Evolutionary conservation across 1,284 basidiomycete species (phyloP), one percentile per base, ranked within the genome.

Genomic region (Earliella scabrosa): DNA sequence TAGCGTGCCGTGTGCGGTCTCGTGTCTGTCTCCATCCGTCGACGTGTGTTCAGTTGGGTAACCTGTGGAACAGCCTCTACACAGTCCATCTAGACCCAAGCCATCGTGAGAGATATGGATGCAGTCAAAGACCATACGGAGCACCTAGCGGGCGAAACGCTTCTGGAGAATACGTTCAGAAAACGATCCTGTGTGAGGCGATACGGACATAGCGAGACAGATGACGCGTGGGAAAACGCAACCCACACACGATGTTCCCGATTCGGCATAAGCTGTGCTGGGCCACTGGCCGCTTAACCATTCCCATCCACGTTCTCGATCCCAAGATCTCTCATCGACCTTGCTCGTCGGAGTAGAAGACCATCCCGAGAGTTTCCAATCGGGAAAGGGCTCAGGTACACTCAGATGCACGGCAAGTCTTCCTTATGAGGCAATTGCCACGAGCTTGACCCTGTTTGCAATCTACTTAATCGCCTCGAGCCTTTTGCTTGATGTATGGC

Each of bases 121-220:
- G 32, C 3, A n/a, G 23, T 24, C 20, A 21, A 21, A 46, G 1
- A 16, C 16, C 13, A 32, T 13, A 23, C 18, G 29, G 32, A 20
- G 16, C 29, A 21, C 14, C 4, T 21, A 10, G 23, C 18, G 23
- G 8, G 8, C 16, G 21, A 26, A 27, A 26, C 3, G 27, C 27
- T 43, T 39, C 34, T 36, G 20, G 34, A 29, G 46, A 11, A 14
- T 21, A 29, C 45, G 26, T 46, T 36, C 41, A 52, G 57, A 45
- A 50, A 26, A 16, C 14, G 27, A 45, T 45, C 59, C 59, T 50
- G 56, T 55, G 56, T 48, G 11, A 56, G 60, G 60, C 56, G n/a
- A 46, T 59, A 36, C 50, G 4, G 16, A 34, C 27, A 21, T 21
- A 38, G 20, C 21, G 18, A 39, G 14, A 47, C 39, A 29, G 31